Base-by-base conservation (phyloP, 371 early-diverging fungal species). In the Gilbertella persicaria region DNA sequence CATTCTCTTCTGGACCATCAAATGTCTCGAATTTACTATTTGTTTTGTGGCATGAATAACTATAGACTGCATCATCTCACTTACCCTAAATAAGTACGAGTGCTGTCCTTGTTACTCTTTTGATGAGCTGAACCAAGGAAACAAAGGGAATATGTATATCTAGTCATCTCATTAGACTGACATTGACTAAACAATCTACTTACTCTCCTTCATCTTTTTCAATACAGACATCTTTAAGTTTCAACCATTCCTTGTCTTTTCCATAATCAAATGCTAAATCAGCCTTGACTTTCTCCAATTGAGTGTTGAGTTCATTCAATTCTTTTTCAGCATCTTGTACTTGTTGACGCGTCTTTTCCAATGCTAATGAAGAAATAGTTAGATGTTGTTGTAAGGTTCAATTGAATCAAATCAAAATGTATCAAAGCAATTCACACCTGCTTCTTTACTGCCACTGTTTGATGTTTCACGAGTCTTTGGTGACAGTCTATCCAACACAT, bases 141-240 rank as follows among this genome's bases (percentile, higher is more conserved):
- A 68, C 97, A 97, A 9, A 95, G 45, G 25, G 90, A 86, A 64
- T 95, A 95, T 0, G 81, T 85, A 66, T 91, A 92, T 55, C 86
- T 87, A 57, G 20, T 33, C 29, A 3, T 39, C 17, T 23, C 37
- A 24, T 19, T 2, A n/a, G 9, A 45, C 20, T 10, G 10, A 14
- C 1, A 9, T 28, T 13, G 13, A 26, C n/a, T 45, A 3, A 44
- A 28, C 30, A 2, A 7, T 19, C n/a, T 14, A 76, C 87, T 63
- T 86, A 89, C 82, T 95, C 94, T 49, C 87, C 83, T 9, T 83
- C 75, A 52, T 88, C 79, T 26, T 75, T 74, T 9, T 78, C 79
- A 51, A 84, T 73, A 75, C 96, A 95, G 20, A 86, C 56, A 28
- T 84, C 85, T 35, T 80, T 74, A 0, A 92, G 50, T 13, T 78